Conservation (phyloP, 371 early-diverging fungal genomes). For the Mortierella sp. region DNA sequence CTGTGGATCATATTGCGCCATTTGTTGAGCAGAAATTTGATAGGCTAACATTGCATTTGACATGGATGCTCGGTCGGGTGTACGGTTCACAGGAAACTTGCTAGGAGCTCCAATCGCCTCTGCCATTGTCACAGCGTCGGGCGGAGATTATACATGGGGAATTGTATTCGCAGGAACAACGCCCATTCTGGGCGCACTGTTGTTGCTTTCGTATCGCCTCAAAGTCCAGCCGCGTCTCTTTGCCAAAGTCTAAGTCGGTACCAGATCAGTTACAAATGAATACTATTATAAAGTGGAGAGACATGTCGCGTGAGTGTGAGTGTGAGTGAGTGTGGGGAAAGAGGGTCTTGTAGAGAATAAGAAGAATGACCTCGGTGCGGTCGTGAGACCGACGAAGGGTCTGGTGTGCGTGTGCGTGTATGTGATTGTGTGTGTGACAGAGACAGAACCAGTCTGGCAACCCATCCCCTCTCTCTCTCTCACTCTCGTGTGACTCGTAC, state of each 20-base stretch:
- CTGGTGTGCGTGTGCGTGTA: no score
- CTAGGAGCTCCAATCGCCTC: slow-evolving; percentile 53
- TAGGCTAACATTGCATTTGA: background rate
- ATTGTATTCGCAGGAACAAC: slow-evolving; percentile 24
- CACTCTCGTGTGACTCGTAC: no score
- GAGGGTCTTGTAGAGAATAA: no score
- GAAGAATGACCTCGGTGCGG: no score
- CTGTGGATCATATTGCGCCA: background rate
- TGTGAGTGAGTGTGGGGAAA: no score
- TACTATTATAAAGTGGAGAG: background rate
- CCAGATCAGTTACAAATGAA: no score
- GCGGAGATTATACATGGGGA: slow-evolving; percentile 23
- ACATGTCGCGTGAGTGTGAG: background rate
- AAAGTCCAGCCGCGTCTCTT: slow-evolving; percentile 9
- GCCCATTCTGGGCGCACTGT: slow-evolving; percentile 10
- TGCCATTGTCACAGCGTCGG: slow-evolving; percentile 33
- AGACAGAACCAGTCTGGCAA: no score
- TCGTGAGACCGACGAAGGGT: no score
- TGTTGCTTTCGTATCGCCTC: slow-evolving; percentile 18
- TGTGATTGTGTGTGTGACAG: no score
- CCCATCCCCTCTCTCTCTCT: no score
- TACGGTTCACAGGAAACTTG: slow-evolving; percentile 29
- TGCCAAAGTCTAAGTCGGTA: slow-evolving; percentile 8
- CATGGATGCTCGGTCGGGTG: background rate
- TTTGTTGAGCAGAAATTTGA: no score